Base-by-base conservation (phyloP, 129 eudicot genomes). In the Logfia minima region DNA sequence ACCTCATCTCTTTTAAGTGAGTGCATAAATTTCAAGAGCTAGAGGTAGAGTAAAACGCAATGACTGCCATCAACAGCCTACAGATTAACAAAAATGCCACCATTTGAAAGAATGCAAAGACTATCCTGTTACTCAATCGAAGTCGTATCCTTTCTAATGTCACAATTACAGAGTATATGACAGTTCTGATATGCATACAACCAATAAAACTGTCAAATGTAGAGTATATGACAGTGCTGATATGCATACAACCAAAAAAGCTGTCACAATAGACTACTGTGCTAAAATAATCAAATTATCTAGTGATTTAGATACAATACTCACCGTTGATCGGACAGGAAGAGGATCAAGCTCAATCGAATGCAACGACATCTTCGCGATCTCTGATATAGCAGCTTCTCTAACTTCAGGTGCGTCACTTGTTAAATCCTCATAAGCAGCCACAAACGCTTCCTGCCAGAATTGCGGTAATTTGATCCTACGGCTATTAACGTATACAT, bases 381-480 rank as follows among this genome's bases (percentile, higher is more conserved):
- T 91, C 88, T 93, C 98, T 3, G 93, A 68, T 17, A 93, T 79
- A 0, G 98, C 97, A 77, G 84, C 90, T 41, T 88, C 97, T 66
- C 87, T 70, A 62, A 87, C 92, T 71, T 83, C 83, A 41, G 88
- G 79, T 6, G 45, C 84, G 28, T 90, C 98, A 72, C 96, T 91
- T 5, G 88, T 87, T 81, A 93, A 79, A 56, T 91, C 97, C 86
- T 93, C 98, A 34, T 90, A 93, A 18, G 98, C 98, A 37, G 98
- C 97, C 78, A 84, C 96, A 76, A 93, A 93, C 0, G 98, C 98
- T 71, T 93, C 91, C 90, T 88, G 96, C 98, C 98, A 93, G 75
- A 93, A 93, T 35, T 87, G 83, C 21, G 87, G 87, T 77, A 93
- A 73, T 56, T 87, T 86, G 79, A 90, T 83, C 84, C 96, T 84